Evolutionary conservation across 805 yeast species (phyloP), one percentile per base, ranked within the genome.

Genomic region (Wickerhamiella allomyrinae): DNA sequence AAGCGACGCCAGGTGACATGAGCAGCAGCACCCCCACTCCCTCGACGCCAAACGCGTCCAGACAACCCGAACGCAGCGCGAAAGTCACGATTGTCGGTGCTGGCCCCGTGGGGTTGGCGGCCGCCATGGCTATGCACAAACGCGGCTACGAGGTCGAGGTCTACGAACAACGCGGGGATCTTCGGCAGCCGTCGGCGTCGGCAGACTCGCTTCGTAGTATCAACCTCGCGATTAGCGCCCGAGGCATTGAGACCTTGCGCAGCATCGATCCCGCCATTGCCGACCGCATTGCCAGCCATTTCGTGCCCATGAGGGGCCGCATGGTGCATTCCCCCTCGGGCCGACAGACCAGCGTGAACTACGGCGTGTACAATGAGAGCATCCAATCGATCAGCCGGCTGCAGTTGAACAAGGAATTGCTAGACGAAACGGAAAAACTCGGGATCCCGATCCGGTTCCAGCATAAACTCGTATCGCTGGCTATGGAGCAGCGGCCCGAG

Each of bases 241-340:
- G 96, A 40, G 96, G 95, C 1, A 77, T 85, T 42, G 62, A 69
- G 21, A 80, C 95, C 0, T 60, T 87, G 55, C 61, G 67, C 19
- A 69, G 66, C 39, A 76, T 86, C 10, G 86, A 80, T 55, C 57
- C 61, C 1, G 68, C 63, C 11, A 66, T 85, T 66, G 74, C 79
- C 10, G 58, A 63, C 0, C 55, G 76, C 20, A 68, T 85, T 2
- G 54, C 80, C 46, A 60, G 65, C 24, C 71, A 73, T 34, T 71
- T 82, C 20, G 79, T 83, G 20, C 95, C 95, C 2, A 82, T 87
- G 89, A 63, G 71, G 34, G 95, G 94, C 2, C 67, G 96, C 34
- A 85, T 86, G 95, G 76, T 87, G 44, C 96, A 87, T 58, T 79
- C 78, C 48, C 39, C 61, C 11, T 52, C 66, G 10, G 94, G 93